Percentiles rank a stretch among this genome's conserved stretches.
Conservation (phyloP, 1,284 basidiomycete genomes). For the Sporisorium sorghi region DNA sequence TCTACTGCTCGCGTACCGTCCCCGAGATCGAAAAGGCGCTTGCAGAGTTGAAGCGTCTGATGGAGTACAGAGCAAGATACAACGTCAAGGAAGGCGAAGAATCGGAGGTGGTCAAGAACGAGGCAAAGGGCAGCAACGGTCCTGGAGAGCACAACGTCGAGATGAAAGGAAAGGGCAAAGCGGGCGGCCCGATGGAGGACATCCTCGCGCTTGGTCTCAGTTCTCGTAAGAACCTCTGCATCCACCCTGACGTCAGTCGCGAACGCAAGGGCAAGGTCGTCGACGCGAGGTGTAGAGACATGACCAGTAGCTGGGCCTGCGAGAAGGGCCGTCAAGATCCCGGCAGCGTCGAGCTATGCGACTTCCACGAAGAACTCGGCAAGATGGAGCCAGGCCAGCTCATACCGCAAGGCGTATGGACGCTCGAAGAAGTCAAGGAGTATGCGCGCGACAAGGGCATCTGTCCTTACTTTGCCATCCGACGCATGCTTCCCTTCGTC, state of each 20-base stretch:
- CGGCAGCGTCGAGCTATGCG: slow-evolving; percentile 90
- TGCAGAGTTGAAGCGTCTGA: slow-evolving; percentile 91
- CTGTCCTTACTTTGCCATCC: slow-evolving; percentile 96
- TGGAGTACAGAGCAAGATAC: slow-evolving; percentile 80
- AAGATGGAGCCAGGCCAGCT: slow-evolving; percentile 85
- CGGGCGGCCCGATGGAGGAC: slow-evolving; percentile 68
- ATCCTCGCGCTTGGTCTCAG: slow-evolving; percentile 93
- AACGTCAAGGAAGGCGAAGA: slow-evolving; percentile 73
- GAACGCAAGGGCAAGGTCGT: slow-evolving; percentile 99
- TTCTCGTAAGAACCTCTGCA: slow-evolving; percentile 94
- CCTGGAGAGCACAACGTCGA: slow-evolving; percentile 39
- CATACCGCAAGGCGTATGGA: slow-evolving; percentile 90
- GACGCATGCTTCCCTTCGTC: slow-evolving; percentile 96
- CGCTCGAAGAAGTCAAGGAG: slow-evolving; percentile 90
- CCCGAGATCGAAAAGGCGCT: slow-evolving; percentile 99
- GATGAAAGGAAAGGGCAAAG: slow-evolving; percentile 48
- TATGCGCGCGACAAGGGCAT: slow-evolving; percentile 86
- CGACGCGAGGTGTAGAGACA: slow-evolving; percentile 94
- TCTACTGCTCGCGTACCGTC: slow-evolving; percentile 99
- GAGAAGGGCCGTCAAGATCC: slow-evolving; percentile 88
- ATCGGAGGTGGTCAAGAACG: slow-evolving; percentile 77
- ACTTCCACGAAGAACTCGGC: slow-evolving; percentile 90
- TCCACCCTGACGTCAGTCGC: slow-evolving; percentile 93
- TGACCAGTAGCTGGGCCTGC: slow-evolving; percentile 87
- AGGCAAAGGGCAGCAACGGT: slow-evolving; percentile 30